These are phyloP conservation scores for Eleusine indica DNA, from an alignment of 176 grass and related monocot species.

Conservation along the genomic window DNA sequence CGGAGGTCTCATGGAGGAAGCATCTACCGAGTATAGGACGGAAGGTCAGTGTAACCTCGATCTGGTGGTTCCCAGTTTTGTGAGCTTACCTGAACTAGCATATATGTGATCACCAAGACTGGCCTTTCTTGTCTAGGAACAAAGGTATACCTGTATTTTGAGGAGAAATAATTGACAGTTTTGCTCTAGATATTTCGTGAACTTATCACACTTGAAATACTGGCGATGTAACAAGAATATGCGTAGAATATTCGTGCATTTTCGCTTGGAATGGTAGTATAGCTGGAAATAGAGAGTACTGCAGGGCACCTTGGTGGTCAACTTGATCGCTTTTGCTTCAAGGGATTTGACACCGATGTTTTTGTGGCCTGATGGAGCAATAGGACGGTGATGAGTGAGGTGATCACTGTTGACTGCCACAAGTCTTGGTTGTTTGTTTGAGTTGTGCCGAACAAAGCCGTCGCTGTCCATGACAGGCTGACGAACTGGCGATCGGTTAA, in stretches of 20 bases:
- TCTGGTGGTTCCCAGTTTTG: background rate
- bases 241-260: background rate
- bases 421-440: background rate
- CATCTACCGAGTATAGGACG: too few species aligned
- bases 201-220: background rate
- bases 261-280: background rate
- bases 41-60: too few species aligned
- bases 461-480: conserved; percentile 27
- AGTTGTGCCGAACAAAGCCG: conserved; percentile 16
- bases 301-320: background rate
- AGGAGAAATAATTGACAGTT: background rate
- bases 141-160: background rate
- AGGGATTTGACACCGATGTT: background rate
- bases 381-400: background rate
- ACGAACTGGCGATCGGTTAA: background rate
- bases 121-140: background rate
- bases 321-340: background rate
- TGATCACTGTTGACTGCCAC: background rate
- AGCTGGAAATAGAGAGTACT: background rate
- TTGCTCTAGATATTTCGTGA: background rate
- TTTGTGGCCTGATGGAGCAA: background rate
- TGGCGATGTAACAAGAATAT: background rate
- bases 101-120: background rate
- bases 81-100: background rate
- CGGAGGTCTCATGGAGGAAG: background rate